phyloP scores from a whole-genome alignment of 2,329 filamentous ascomycete species.

The Thermothelomyces thermophilus region DNA sequence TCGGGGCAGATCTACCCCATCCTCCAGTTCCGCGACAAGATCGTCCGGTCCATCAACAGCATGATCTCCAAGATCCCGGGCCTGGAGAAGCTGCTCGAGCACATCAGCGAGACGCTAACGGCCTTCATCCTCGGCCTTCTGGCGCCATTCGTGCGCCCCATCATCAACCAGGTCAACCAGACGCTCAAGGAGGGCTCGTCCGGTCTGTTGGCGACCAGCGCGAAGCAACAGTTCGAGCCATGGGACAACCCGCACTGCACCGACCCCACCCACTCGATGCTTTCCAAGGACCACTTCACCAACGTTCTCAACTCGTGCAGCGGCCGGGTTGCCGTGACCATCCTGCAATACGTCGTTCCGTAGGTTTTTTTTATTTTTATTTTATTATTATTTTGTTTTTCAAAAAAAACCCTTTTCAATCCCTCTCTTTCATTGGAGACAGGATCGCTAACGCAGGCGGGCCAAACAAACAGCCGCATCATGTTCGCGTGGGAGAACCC shows the following conservation, averaged over 20 bases:
- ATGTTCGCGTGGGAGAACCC: conserved; percentile 92
- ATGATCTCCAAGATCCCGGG: conserved; percentile 90
- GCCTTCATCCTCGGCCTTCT: conserved; percentile 86
- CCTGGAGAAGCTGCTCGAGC: conserved; percentile 82
- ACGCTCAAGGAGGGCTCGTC: conserved; percentile 80
- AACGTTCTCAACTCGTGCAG: conserved; percentile 72
- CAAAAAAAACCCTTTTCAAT: neutral
- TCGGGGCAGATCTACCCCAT: conserved; percentile 88
- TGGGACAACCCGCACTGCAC: conserved; percentile 71
- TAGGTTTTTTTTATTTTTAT: conserved; percentile 35
- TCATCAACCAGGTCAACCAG: conserved; percentile 82
- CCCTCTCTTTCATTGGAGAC: neutral
- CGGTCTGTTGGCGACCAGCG: conserved; percentile 59
- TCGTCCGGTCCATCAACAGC: conserved; percentile 77
- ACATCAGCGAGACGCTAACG: conserved; percentile 87
- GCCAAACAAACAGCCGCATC: conserved; percentile 49
- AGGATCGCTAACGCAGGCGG: neutral
- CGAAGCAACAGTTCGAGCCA: conserved; percentile 69
- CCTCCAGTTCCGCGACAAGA: conserved; percentile 85
- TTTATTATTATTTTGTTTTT: too few species aligned
- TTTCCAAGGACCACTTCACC: conserved; percentile 80
- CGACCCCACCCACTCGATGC: conserved; percentile 75
- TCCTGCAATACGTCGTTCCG: conserved; percentile 82
- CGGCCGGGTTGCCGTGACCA: conserved; percentile 64
- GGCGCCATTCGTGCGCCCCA: conserved; percentile 83